phyloP scores from a whole-genome alignment of 1,139 yeast genomes.

The Suhomyces taliae region DNA sequence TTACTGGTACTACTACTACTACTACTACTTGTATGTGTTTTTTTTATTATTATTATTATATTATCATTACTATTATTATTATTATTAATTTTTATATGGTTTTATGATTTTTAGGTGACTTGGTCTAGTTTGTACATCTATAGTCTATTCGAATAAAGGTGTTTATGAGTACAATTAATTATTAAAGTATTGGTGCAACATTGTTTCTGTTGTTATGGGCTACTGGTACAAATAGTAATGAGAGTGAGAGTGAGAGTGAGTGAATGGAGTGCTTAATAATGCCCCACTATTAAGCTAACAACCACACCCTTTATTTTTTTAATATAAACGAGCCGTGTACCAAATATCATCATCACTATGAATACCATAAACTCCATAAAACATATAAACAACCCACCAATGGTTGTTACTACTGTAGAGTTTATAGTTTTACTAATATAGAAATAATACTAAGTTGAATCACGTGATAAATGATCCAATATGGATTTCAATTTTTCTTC shows the following conservation, averaged over 20 bases:
- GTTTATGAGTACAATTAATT: background rate
- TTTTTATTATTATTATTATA: too few species aligned
- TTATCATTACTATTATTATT: background rate
- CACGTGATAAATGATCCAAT: slow-evolving; percentile 1
- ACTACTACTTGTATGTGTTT: background rate
- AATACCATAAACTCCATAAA: too few species aligned
- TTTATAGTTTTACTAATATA: too few species aligned
- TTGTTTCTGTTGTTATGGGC: background rate
- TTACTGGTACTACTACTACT: background rate
- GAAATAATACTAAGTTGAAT: background rate
- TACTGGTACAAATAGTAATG: too few species aligned
- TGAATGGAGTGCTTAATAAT: too few species aligned
- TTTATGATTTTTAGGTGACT: background rate
- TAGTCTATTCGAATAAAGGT: background rate
- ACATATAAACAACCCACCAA: too few species aligned
- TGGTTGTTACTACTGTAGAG: too few species aligned
- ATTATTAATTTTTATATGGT: background rate
- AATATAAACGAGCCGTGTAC: too few species aligned
- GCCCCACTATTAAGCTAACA: too few species aligned
- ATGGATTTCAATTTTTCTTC: slow-evolving; percentile 4
- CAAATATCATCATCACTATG: too few species aligned
- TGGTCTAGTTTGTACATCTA: background rate
- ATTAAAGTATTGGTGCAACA: background rate
- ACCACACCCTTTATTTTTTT: too few species aligned
- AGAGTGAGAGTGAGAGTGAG: too few species aligned